These are phyloP conservation scores for Sphaerostilbella broomeana DNA, from an alignment of 2,329 filamentous ascomycete species.

Conservation along the genomic window DNA sequence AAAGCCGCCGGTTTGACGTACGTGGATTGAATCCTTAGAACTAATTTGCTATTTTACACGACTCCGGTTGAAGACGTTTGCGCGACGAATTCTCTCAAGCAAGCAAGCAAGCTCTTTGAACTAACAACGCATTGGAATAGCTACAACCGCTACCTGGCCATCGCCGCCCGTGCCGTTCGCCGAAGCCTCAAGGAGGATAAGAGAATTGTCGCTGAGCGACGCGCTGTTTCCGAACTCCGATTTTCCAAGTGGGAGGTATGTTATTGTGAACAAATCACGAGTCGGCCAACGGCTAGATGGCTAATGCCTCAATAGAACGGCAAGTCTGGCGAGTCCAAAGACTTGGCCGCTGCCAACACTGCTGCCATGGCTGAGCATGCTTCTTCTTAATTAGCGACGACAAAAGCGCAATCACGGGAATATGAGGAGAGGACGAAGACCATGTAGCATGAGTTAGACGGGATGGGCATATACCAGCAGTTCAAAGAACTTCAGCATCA, in stretches of 20 bases:
- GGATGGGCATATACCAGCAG: too few relatives aligned
- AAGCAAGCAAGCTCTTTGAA: slow-evolving; percentile 8
- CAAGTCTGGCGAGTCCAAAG: slow-evolving; percentile 85
- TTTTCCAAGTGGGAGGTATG: slow-evolving; percentile 92
- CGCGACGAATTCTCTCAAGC: too few relatives aligned
- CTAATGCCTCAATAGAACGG: slow-evolving; percentile 62
- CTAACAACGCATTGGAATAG: slow-evolving; percentile 46
- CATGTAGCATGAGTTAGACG: slow-evolving; percentile 3
- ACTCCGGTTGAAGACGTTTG: too few relatives aligned
- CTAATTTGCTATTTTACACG: too few relatives aligned
- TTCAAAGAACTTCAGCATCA: too few relatives aligned
- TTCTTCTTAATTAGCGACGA: slow-evolving; percentile 30
- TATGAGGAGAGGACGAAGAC: slow-evolving; percentile 2
- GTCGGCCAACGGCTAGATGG: not conserved
- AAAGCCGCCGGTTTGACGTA: slow-evolving; percentile 97
- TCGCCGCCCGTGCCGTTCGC: slow-evolving; percentile 91
- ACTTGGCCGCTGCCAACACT: slow-evolving; percentile 54
- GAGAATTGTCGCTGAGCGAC: slow-evolving; percentile 78
- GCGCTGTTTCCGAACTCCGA: slow-evolving; percentile 81
- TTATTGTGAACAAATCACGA: slow-evolving; percentile 7
- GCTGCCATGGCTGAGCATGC: slow-evolving; percentile 32
- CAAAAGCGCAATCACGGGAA: too few relatives aligned
- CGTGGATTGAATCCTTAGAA: slow-evolving; percentile 39
- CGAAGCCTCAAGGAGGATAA: slow-evolving; percentile 95
- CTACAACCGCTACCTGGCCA: slow-evolving; percentile 99